These are phyloP conservation scores for Mycena vitilis DNA, from an alignment of 768 basidiomycete species.

Conservation along the genomic window DNA sequence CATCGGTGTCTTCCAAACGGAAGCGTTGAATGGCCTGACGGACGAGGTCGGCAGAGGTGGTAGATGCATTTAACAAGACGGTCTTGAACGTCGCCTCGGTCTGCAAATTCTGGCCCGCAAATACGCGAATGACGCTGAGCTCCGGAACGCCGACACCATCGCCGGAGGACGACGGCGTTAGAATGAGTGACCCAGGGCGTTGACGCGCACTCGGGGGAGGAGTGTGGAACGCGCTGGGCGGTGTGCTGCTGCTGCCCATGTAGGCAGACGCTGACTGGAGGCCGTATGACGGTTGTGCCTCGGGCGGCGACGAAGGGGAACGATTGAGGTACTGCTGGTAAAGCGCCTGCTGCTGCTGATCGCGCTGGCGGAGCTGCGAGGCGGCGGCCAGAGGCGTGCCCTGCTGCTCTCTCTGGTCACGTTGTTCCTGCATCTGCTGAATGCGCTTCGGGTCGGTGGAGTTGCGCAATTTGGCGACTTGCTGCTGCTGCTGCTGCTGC, in stretches of 20 bases:
- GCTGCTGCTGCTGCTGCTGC: constrained; percentile 68
- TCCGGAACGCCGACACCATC: constrained; percentile 77
- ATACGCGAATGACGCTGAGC: constrained; percentile 94
- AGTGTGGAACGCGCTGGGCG: constrained; percentile 50
- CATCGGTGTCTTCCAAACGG: constrained; percentile 71
- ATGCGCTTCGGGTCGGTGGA: constrained; percentile 45
- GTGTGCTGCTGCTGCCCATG: constrained; percentile 46
- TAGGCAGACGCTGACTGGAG: constrained; percentile 80
- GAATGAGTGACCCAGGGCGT: constrained; percentile 82
- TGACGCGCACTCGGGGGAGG: constrained; percentile 64
- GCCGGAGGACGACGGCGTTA: constrained; percentile 70
- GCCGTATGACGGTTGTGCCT: constrained; percentile 80
- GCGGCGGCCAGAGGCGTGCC: constrained; percentile 53
- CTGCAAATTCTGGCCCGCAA: constrained; percentile 90
- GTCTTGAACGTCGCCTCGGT: constrained; percentile 99
- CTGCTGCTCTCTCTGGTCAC: constrained; percentile 42
- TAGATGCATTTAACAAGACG: constrained; percentile 88
- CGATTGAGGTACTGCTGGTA: constrained; percentile 92
- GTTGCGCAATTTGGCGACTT: constrained; percentile 41
- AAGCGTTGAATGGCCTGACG: constrained; percentile 96
- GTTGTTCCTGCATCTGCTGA: constrained; percentile 32
- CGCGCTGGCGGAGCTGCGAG: constrained; percentile 83
- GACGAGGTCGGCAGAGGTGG: constrained; percentile 86
- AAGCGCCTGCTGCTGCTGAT: constrained; percentile 88
- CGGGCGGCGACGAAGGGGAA: constrained; percentile 83